Base-by-base conservation (phyloP, 75 land plant species). In the Larix kaempferi region DNA sequence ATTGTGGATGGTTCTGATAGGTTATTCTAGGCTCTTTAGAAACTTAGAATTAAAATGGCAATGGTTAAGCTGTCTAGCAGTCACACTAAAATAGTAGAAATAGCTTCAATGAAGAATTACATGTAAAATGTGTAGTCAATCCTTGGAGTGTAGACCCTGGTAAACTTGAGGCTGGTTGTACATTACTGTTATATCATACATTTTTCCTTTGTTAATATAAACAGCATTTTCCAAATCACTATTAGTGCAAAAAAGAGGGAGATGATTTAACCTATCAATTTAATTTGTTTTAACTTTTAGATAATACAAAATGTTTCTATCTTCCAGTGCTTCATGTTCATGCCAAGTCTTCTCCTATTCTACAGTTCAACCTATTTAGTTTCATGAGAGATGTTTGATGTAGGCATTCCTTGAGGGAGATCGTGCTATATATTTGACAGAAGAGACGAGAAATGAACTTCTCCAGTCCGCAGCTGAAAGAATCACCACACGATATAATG, bases 371-470 rank as follows among this genome's bases (percentile, higher is more conserved):
- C 72, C 71, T 75, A 64, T 75, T 56, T 75, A 75, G n/a, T 27
- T 13, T 56, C 7, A 33, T 23, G 76, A 29, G 25, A 27, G 26
- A 17, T 75, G 76, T 22, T 79, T 13, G 67, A 23, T 73, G 25
- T 81, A 94, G 96, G 75, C 82, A 49, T 84, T 89, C 73, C 77
- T 93, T 72, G 92, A 93, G 56, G 94, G 96, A 61, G 91, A 93
- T 4, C 86, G 73, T 75, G 89, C 88, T 15, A 60, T 26, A 27
- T 88, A 90, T 76, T 77, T 95, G 73, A 86, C 89, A 10, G 77
- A 66, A 14, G 90, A 91, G 29, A 57, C 80, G 2, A 85, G 57
- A 83, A 77, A 63, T n/a, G 83, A 88, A 63, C 84, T 95, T 15
- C 77, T 95, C 23, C 59, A 23, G 1, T 78, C 89, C 56, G 83